These are phyloP conservation scores for sorghum (Sorghum bicolor) DNA, from an alignment of 176 grass and related monocot genomes.

Conservation along the genomic window DNA sequence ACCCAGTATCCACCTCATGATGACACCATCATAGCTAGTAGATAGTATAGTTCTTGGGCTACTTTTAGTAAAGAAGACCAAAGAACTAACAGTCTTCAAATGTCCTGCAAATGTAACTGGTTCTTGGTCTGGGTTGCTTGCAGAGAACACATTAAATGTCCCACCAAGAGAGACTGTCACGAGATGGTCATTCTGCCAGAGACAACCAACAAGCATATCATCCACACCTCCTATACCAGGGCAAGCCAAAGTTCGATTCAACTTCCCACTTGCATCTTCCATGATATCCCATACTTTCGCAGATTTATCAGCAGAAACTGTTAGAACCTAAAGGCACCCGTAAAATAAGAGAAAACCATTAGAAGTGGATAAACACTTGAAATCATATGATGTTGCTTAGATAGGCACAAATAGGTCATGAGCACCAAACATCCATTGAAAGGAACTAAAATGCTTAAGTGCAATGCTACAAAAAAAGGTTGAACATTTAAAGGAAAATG, in stretches of 20 bases:
- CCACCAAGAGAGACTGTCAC: constrained; percentile 94
- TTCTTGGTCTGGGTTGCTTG: constrained; percentile 57
- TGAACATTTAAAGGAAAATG: neutral
- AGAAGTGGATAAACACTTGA: constrained; percentile 10
- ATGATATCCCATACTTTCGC: constrained; percentile 96
- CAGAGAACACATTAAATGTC: constrained; percentile 74
- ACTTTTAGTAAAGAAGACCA: constrained; percentile 57
- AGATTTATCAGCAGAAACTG: constrained; percentile 97
- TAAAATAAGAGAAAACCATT: constrained; percentile 20
- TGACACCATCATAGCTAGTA: constrained; percentile 91
- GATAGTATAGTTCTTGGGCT: constrained; percentile 71
- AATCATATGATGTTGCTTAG: constrained; percentile 20
- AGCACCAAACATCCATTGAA: neutral
- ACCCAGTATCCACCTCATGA: constrained; percentile 81
- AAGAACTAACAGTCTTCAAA: constrained; percentile 73
- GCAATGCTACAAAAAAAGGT: neutral
- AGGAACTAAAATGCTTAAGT: neutral
- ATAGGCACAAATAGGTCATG: neutral
- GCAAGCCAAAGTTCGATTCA: constrained; percentile 70
- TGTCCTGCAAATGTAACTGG: constrained; percentile 90
- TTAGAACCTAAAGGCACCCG: constrained; percentile 60
- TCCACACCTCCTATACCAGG: constrained; percentile 82
- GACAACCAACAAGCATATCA: constrained; percentile 95
- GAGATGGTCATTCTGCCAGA: constrained; percentile 94
- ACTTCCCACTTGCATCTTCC: constrained; percentile 73